Evolutionary conservation across 2,329 filamentous ascomycete species (phyloP), one percentile per base, ranked within the genome.

Genomic region (Whalleya microplaca): DNA sequence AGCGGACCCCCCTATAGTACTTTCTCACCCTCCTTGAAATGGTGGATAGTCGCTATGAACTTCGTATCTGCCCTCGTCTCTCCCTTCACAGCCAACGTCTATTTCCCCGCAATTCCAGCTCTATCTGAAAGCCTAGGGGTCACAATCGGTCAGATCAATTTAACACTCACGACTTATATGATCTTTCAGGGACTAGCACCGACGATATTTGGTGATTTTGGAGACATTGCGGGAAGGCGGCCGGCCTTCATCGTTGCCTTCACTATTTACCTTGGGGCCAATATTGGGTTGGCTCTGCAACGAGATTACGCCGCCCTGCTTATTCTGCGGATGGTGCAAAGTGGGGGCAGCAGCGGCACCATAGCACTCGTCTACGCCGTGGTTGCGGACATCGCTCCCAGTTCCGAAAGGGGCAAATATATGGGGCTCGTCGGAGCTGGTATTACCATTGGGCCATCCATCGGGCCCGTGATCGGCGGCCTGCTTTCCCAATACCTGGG

Each of bases 311-410:
- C 79, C 0, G 82, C 85, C 0, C 72, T 90, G 19, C 67, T 89
- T 29, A 75, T 88, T 2, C 72, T 90, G 8, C 80, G 87, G 0
- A 84, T 83, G 73, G 55, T 88, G 2, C 87, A 90, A 66, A 85
- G 84, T 29, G 78, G 78, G 0, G 87, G 88, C 0, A 88, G 84
- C 68, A 87, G 84, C 64, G 86, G 86, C 0, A 89, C 88, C 0
- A 78, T 92, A n/a, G 87, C 90, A 0, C 76, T 95, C 1, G 85
- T 84, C 0, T 88, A 83, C 58, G 90, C 86, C 1, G 84, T 92
- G 1, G 83, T 93, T 14, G 86, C 88, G 0, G 91, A 95, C 65
- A 80, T 92, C 4, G 81, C 86, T 0, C 85, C 87, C 0, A 85
- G 82, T 45, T 80, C 83, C 0, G 88, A 94, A 70, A 78, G 91